phyloP scores from a whole-genome alignment of 1,284 basidiomycete species.

The Thelephora terrestris region DNA sequence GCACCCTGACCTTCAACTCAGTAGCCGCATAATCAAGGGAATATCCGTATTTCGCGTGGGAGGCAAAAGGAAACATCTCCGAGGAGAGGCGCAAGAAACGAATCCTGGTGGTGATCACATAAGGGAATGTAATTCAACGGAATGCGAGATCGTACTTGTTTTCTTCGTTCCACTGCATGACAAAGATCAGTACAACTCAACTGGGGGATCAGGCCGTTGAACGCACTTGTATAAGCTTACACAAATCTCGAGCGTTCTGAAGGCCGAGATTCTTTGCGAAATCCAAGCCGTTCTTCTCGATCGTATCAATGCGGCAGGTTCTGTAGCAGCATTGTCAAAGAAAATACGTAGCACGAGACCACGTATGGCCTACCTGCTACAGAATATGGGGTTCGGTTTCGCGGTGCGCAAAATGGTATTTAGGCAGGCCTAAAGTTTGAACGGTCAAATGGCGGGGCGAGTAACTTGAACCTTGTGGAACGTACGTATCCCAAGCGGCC shows the following conservation, averaged over 20 bases:
- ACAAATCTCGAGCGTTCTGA: constrained; percentile 66
- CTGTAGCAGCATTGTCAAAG: constrained; percentile 9
- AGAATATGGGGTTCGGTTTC: constrained; percentile 66
- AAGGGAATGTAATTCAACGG: background rate
- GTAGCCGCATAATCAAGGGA: constrained; percentile 58
- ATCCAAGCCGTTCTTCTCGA: constrained; percentile 70
- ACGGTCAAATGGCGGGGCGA: constrained; percentile 22
- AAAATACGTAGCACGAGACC: background rate
- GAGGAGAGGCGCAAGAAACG: constrained; percentile 78
- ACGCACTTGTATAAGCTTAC: constrained; percentile 45
- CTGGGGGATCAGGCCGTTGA: background rate
- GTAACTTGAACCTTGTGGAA: background rate
- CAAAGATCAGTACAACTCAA: background rate
- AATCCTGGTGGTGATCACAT: constrained; percentile 31
- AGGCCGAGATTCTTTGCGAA: constrained; percentile 72
- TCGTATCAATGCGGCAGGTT: constrained; percentile 56
- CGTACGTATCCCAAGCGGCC: constrained; percentile 44
- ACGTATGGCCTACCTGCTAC: constrained; percentile 45
- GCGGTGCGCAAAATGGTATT: constrained; percentile 72
- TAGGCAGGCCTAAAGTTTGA: constrained; percentile 64
- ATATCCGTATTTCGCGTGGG: constrained; percentile 75
- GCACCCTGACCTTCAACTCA: constrained; percentile 29
- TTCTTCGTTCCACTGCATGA: constrained; percentile 67
- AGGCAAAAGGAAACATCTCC: constrained; percentile 88
- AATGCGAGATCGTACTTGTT: constrained; percentile 35